Percentiles rank a stretch among this genome's conserved stretches.
Evolutionary conservation across 768 basidiomycete genomes (phyloP).

Genomic region (Boletus tylopilopsis): DNA sequence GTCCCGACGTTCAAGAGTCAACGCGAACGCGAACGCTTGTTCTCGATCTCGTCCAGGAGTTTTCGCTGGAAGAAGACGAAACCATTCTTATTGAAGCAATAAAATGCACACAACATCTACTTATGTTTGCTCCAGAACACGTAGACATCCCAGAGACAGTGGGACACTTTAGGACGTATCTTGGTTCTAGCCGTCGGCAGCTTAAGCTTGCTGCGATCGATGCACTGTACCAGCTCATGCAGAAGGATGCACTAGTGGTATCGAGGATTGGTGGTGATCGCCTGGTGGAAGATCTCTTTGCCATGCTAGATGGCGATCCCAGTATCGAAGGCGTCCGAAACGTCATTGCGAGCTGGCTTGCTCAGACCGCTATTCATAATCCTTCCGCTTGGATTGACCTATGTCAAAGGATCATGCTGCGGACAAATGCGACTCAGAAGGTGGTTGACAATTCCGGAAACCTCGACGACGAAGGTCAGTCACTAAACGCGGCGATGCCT

Average conservation of each 20-base stretch:
- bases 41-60: slow-evolving; percentile 81
- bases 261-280: slow-evolving; percentile 92
- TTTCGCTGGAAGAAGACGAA: slow-evolving; percentile 82
- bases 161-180: slow-evolving; percentile 68
- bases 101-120: slow-evolving; percentile 92
- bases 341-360: slow-evolving; percentile 91
- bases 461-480: slow-evolving; percentile 91
- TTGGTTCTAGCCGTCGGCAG: slow-evolving; percentile 77
- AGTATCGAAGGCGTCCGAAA: slow-evolving; percentile 90
- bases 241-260: slow-evolving; percentile 88
- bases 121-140: slow-evolving; percentile 90
- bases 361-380: slow-evolving; percentile 89
- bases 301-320: slow-evolving; percentile 92
- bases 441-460: slow-evolving; percentile 58
- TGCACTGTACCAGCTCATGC: slow-evolving; percentile 94
- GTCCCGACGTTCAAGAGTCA: slow-evolving; percentile 93
- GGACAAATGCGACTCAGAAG: slow-evolving; percentile 83
- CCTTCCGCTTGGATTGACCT: slow-evolving; percentile 98
- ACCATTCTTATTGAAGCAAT: slow-evolving; percentile 90
- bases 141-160: slow-evolving; percentile 81
- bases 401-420: slow-evolving; percentile 95
- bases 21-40: slow-evolving; percentile 73
- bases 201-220: slow-evolving; percentile 94
- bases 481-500: slow-evolving; percentile 62
- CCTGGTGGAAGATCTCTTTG: slow-evolving; percentile 92